These are phyloP conservation scores for Mycena belliarum DNA, from an alignment of 768 basidiomycete genomes.

Conservation along the genomic window DNA sequence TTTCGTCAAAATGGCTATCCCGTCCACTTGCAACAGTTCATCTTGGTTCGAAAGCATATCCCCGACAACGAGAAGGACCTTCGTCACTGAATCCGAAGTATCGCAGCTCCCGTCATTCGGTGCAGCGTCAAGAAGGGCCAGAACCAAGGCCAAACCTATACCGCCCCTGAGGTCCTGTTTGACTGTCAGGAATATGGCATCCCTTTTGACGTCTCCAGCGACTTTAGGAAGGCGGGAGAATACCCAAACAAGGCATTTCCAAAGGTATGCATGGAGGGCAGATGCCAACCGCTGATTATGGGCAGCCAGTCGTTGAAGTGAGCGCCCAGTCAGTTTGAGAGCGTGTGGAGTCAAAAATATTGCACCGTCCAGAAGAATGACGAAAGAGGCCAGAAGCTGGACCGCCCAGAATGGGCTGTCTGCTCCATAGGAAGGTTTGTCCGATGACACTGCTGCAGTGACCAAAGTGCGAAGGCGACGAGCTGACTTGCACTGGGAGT, in stretches of 20 bases:
- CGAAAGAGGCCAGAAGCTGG: slow-evolving; percentile 44
- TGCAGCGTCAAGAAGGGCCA: slow-evolving; percentile 36
- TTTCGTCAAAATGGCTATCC: slow-evolving; percentile 35
- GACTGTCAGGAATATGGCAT: slow-evolving; percentile 43
- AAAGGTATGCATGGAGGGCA: slow-evolving; percentile 44
- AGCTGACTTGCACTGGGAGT: not conserved
- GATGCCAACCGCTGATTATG: slow-evolving; percentile 38
- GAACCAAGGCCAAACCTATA: slow-evolving; percentile 43
- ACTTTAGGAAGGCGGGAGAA: slow-evolving; percentile 41
- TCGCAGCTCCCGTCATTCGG: slow-evolving; percentile 15
- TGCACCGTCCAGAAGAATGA: slow-evolving; percentile 45
- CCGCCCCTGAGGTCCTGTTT: slow-evolving; percentile 48
- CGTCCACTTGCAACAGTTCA: slow-evolving; percentile 31
- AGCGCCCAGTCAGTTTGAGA: slow-evolving; percentile 39
- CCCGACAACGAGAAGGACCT: slow-evolving; percentile 38
- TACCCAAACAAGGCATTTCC: slow-evolving; percentile 60
- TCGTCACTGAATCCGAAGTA: slow-evolving; percentile 28
- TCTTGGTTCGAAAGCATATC: slow-evolving; percentile 36
- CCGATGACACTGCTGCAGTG: slow-evolving; percentile 27
- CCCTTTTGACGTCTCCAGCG: slow-evolving; percentile 25
- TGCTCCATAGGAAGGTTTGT: slow-evolving; percentile 20
- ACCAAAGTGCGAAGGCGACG: slow-evolving; percentile 30
- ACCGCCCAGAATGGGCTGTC: slow-evolving; percentile 46
- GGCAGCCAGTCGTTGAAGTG: slow-evolving; percentile 32
- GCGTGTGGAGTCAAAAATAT: slow-evolving; percentile 42